phyloP scores from a whole-genome alignment of 176 grass and related monocot species.

The Carex scoparia region DNA sequence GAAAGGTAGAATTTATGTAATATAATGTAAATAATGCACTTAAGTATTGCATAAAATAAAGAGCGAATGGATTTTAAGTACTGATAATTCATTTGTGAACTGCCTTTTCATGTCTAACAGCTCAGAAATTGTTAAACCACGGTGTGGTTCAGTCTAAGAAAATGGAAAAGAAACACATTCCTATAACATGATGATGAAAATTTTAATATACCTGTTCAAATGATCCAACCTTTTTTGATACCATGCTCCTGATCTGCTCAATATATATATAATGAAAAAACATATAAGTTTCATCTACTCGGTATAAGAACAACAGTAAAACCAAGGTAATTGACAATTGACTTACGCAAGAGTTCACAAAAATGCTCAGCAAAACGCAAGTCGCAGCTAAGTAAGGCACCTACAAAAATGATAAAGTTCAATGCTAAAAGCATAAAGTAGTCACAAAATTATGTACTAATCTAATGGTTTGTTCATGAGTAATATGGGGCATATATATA shows the following conservation, averaged over 20 bases:
- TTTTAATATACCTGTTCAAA: constrained; percentile 57
- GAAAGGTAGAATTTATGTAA: neutral
- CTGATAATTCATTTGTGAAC: neutral
- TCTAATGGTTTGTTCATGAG: neutral
- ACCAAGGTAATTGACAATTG: neutral
- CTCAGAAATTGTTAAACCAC: neutral
- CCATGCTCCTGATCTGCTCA: constrained; percentile 60
- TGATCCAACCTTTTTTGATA: constrained; percentile 76
- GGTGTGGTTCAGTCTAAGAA: neutral
- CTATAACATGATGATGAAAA: neutral
- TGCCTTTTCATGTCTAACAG: neutral
- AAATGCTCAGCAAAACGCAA: constrained; percentile 53
- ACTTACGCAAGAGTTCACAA: constrained; percentile 79
- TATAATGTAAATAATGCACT: neutral
- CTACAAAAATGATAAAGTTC: constrained; percentile 38
- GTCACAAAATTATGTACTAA: neutral
- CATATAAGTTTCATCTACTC: neutral
- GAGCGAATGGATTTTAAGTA: neutral
- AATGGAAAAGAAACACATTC: neutral
- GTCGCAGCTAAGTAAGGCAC: constrained; percentile 74
- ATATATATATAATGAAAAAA: neutral
- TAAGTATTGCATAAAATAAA: neutral
- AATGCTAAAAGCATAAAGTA: neutral
- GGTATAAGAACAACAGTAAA: neutral
- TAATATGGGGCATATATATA: neutral